Base-by-base conservation (phyloP, 805 yeast genomes). In the Candida alai region DNA sequence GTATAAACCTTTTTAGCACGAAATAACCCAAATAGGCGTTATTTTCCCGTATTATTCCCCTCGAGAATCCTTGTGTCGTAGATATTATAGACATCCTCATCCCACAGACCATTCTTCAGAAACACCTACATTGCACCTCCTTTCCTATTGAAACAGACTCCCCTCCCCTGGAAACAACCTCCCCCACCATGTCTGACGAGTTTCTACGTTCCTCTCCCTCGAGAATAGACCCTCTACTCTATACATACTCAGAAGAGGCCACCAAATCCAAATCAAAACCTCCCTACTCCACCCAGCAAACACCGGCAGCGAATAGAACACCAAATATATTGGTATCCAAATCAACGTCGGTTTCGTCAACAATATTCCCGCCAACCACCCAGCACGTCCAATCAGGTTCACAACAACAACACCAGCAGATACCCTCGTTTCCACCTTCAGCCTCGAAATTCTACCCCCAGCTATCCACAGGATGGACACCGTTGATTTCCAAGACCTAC, bases 401-500 rank as follows among this genome's bases (percentile, higher is more conserved):
- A 21, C 37, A 35, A 6, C 27, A 16, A 22, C 30, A 28, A 19
- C 30, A 34, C 29, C 14, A 21, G 14, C 29, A 34, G 16, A 30
- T 24, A 15, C 24, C 43, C 7, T 24, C 45, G n/a, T 32, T 41
- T 7, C 52, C 54, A 8, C 44, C 54, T 1, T 53, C 58, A 9
- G 54, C 52, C 5, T 41, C 49, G 11, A 52, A 52, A 33, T 36
- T 42, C 20, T 43, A 42, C 33, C 35, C 41, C 17, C 41, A 40
- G 24, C 32, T 44, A 9, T 34, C 49, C 8, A 47, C 67, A 4
- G 69, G 69, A 2, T 66, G 71, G 72, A 65, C 73, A 6, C 73
- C 73, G 14, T 43, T 64, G 16, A 60, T 65, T 5, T 52, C 63
- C 2, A 61, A 63, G 26, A 63, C 69, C 5, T 45, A 60, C 35